A percentile compares a stretch with the other conserved stretches of the same genome.
Evolutionary conservation across 2,329 filamentous ascomycete species (phyloP).

Genomic region (Trichoderma oligosporum): DNA sequence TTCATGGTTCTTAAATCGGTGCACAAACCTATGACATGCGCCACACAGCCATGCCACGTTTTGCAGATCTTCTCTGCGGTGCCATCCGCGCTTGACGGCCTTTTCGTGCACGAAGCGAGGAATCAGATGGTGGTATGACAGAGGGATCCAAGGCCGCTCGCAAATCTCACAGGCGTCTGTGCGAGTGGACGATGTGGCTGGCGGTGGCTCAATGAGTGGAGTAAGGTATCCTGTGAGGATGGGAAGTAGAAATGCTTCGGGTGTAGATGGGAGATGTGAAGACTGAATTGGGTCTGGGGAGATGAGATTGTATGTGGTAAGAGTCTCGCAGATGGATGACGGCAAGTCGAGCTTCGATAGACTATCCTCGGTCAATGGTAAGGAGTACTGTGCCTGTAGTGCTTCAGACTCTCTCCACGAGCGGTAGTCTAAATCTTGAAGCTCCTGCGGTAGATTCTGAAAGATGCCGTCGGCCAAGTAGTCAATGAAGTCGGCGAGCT

Average conservation of each 20-base stretch:
- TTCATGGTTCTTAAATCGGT: conserved; percentile 71
- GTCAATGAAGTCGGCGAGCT: conserved; percentile 76
- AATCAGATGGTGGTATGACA: conserved; percentile 84
- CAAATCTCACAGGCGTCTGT: conserved; percentile 69
- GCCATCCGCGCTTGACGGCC: conserved; percentile 74
- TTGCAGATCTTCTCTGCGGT: conserved; percentile 67
- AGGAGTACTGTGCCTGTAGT: conserved; percentile 53
- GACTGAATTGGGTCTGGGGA: conserved; percentile 34
- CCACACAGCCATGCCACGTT: conserved; percentile 84
- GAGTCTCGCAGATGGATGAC: conserved; percentile 60
- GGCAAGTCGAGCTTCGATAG: conserved; percentile 50
- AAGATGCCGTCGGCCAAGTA: conserved; percentile 72
- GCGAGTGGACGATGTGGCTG: conserved; percentile 57
- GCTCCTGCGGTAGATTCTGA: conserved; percentile 54
- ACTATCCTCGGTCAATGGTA: conserved; percentile 54
- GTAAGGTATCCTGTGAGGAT: conserved; percentile 61
- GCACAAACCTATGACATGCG: conserved; percentile 79
- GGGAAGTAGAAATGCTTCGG: conserved; percentile 57
- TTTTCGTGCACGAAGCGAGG: conserved; percentile 74
- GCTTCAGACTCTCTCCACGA: conserved; percentile 39
- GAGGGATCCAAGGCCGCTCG: conserved; percentile 65
- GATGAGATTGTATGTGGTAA: conserved; percentile 64
- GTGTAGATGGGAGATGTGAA: conserved; percentile 37
- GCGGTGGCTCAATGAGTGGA: conserved; percentile 57
- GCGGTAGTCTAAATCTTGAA: conserved; percentile 61